phyloP scores from a whole-genome alignment of 1,284 basidiomycete species.

The Marasmius sp. region DNA sequence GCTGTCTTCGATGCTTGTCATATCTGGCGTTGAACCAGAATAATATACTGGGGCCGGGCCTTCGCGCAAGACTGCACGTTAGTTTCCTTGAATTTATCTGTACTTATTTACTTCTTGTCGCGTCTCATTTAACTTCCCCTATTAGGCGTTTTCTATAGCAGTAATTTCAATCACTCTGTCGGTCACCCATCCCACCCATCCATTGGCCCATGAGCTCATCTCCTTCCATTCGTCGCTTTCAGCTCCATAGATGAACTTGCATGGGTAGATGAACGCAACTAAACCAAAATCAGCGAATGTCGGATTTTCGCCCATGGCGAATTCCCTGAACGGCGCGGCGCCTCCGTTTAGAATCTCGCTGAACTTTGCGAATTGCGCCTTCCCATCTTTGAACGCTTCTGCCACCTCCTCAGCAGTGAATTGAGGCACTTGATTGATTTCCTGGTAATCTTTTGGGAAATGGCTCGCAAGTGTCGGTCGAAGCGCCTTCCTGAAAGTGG shows the following conservation, averaged over 20 bases:
- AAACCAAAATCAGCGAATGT: conserved; percentile 10
- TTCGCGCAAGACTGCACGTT: no score
- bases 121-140: no score
- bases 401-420: conserved; percentile 29
- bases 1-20: no score
- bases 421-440: conserved; percentile 29
- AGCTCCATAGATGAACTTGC: conserved; percentile 1
- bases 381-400: conserved; percentile 24
- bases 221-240: conserved; percentile 12
- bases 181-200: neutral
- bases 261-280: neutral
- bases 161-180: no score
- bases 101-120: no score
- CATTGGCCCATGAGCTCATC: conserved; percentile 6
- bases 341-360: conserved; percentile 24
- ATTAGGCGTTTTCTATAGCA: no score
- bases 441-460: conserved; percentile 29
- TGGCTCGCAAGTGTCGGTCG: conserved; percentile 26
- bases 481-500: conserved; percentile 17
- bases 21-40: no score
- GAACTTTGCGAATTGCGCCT: conserved; percentile 21
- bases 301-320: conserved; percentile 17
- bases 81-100: no score
- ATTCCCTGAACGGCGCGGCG: conserved; percentile 13
- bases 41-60: no score